Evolutionary conservation across 371 early-diverging fungal species (phyloP).

Genomic region (Mucor plumbeus): DNA sequence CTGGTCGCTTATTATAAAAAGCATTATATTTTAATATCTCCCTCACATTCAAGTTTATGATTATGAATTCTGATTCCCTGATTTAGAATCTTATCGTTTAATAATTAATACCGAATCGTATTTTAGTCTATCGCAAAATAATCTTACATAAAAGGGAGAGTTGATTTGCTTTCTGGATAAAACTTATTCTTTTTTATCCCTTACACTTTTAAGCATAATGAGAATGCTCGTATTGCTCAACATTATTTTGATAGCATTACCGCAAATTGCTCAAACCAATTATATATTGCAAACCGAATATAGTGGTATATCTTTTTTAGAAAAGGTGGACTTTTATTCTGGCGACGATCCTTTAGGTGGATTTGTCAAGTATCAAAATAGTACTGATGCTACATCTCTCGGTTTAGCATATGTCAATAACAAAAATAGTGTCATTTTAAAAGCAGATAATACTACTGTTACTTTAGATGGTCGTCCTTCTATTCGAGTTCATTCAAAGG

Average conservation of each 20-base stretch:
- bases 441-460: constrained; percentile 22
- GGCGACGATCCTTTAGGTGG: constrained; percentile 52
- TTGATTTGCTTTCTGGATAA: not conserved
- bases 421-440: constrained; percentile 13
- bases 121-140: not conserved
- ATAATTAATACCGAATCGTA: not conserved
- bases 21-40: too few relatives aligned
- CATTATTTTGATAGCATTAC: not conserved
- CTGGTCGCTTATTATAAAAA: too few relatives aligned
- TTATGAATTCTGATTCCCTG: too few relatives aligned
- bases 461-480: constrained; percentile 28
- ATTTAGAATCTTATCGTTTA: not conserved
- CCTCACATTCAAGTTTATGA: too few relatives aligned
- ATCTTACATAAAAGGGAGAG: not conserved
- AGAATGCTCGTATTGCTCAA: too few relatives aligned
- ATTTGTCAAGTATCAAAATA: constrained; percentile 45
- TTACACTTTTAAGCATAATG: not conserved
- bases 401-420: constrained; percentile 16
- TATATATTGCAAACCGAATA: not conserved
- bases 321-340: constrained; percentile 41
- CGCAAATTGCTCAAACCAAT: not conserved
- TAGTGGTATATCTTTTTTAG: constrained; percentile 29
- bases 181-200: not conserved
- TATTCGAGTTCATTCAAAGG: constrained; percentile 29
- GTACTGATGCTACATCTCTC: constrained; percentile 23